Base-by-base conservation (phyloP, 75 land plant genomes). In the Selaginella tamariscina region DNA sequence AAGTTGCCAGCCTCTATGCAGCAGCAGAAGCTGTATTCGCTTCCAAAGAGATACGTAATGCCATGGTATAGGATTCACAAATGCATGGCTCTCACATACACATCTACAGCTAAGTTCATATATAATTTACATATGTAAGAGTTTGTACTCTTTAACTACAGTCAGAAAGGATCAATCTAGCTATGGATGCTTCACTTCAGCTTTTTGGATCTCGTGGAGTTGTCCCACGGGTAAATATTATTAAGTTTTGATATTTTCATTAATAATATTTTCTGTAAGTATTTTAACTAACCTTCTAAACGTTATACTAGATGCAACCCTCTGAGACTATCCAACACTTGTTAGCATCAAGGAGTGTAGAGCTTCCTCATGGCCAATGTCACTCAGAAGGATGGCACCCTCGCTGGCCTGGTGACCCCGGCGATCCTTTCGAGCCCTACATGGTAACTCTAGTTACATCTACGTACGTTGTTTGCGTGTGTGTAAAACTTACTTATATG, bases 381-480 rank as follows among this genome's bases (percentile, higher is more conserved):
- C 49, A 39, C 49, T 5, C 49, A 39, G 49, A 71, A 29, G 78
- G 78, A 1, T 76, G 78, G 78, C 78, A 76, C 31, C 78, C 78
- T 0, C 74, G 78, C 24, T 76, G 78, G 78, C 75, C 60, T 28
- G 78, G 78, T 8, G 78, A 76, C 56, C 21, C 67, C 33, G 78
- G 78, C 24, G 78, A 76, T 49, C 78, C 78, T 1, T 76, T 76
- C 31, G 78, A 76, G 55, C 78, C 78, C 21, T 76, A 76, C 70
- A 30, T 56, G 30, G 78, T 76, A 15, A 39, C 11, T 5, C 15
- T 39, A 39, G 15, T 5, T 39, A 39, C 49, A 39, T 39, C 49
- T 15, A n/a, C n/a, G n/a, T n/a, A n/a, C n/a, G n/a, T n/a, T n/a
- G 11, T 49, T 49, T 49, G 54, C 11, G 18, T 59, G 8, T 59